Evolutionary conservation across 371 early-diverging fungal species (phyloP), one percentile per base, ranked within the genome.

Genomic region (Actinomortierella wolfii): DNA sequence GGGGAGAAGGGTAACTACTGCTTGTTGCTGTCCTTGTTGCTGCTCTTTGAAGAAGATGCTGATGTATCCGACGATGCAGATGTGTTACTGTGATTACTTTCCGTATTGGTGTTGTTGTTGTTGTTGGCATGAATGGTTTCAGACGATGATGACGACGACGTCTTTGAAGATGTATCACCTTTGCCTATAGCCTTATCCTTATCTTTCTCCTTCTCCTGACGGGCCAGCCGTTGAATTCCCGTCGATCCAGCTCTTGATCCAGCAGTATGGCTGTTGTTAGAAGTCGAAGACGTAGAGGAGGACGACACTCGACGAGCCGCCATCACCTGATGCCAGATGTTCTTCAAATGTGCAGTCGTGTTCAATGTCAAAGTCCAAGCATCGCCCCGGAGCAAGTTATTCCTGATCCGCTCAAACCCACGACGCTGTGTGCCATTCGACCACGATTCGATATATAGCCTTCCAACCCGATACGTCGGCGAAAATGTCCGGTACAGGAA

Each of bases 401-500:
- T 65, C 56, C 48, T 56, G 51, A 73, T 73, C 24, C 60, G 56
- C 15, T 59, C 60, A 11, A 73, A n/a, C 6, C 73, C 67, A 3
- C 73, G 67, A n/a, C 39, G 21, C 25, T 73, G 73, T 0, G 63
- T 52, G 1, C 73, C 73, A 34, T 73, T 59, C 15, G 23, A 45
- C 59, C 59, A 73, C 7, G 73, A 73, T 7, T 59, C 53, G 1
- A 54, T 28, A 49, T 73, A 73, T 17, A 73, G 43, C 6, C 44
- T 29, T 6, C 63, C 55, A 13, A 66, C 15, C 1, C 73, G 63
- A 51, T 73, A 73, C 15, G 67, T 73, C 1, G 73, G 73, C 17
- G 73, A 73, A 47, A 73, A 73, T 14, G 73, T 73, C 42, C 73
- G 20, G 48, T 73, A 73, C 3, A 73, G 24, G 44, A 73, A 73